Base-by-base conservation (phyloP, 192 early-diverging fungal species). In the Podila clonocystis region DNA sequence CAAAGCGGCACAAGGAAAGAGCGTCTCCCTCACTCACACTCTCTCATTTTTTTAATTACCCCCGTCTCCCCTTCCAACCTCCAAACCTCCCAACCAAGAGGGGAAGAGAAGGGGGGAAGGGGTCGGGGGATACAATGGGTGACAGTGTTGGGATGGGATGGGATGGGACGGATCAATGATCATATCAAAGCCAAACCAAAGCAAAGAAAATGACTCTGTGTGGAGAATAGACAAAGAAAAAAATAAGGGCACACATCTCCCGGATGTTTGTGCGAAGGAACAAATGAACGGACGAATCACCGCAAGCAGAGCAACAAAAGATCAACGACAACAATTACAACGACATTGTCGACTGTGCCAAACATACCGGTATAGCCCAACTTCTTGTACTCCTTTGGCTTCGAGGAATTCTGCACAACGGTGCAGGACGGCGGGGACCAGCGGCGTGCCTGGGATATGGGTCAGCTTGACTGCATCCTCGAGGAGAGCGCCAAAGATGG, bases 351-450 rank as follows among this genome's bases (percentile, higher is more conserved):
- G 41, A 45, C 41, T 45, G 41, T 61, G 15, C 26, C 59, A 31
- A 61, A 24, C 22, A 68, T 80, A 80, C 77, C 77, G 77, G 62
- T 80, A 80, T 13, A 80, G 45, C 17, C 77, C 77, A 50, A 73
- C 77, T 61, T 80, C 77, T n/a, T 80, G 68, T 3, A 80, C 77
- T 9, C 77, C 77, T 33, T 61, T 68, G 41, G 45, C 62, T 48
- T 80, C 77, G 17, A 80, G 67, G 24, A 80, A 80, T 33, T 69
- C 67, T 33, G 77, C 77, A 50, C 77, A 80, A n/a, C 77, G 65
- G 28, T 80, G 59, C 36, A 80, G 49, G 48, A 80, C 77, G 22
- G 77, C 77, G 2, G 77, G 77, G n/a, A 80, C 77, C 52, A 65
- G n/a, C 4, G 77, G 77, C 11, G 77, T 69, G 17, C 63, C 62